phyloP scores from a whole-genome alignment of 1,284 basidiomycete genomes.

The Thecaphora frezii region DNA sequence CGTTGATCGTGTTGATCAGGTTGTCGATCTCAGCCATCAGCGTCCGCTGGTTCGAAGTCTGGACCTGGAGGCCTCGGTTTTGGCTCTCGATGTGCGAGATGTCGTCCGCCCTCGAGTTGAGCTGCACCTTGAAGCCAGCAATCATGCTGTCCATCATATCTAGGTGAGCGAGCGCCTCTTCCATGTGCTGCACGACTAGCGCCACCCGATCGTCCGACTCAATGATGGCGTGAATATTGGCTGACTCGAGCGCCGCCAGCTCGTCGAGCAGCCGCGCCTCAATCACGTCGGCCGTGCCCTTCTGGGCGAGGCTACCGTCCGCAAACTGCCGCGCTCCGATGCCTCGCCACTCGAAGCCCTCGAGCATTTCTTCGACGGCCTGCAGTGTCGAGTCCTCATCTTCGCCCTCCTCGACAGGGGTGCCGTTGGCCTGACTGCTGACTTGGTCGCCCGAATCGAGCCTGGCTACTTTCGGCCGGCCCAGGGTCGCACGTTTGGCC shows the following conservation, averaged over 20 bases:
- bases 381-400: conserved; percentile 52
- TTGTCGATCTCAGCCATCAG: conserved; percentile 52
- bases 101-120: conserved; percentile 66
- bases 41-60: conserved; percentile 89
- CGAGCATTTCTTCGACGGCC: conserved; percentile 89
- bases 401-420: conserved; percentile 26
- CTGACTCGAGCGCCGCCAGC: conserved; percentile 61
- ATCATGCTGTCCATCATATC: conserved; percentile 69
- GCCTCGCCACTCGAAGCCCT: conserved; percentile 85
- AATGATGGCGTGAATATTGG: conserved; percentile 94
- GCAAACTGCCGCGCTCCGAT: conserved; percentile 7
- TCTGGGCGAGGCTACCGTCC: conserved; percentile 10
- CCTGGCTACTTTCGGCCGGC: conserved; percentile 21
- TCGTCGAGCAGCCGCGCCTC: conserved; percentile 55
- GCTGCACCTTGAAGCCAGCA: conserved; percentile 49
- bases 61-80: conserved; percentile 93
- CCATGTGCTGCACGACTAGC: conserved; percentile 83
- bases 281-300: conserved; percentile 56
- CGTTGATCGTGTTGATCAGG: conserved; percentile 84
- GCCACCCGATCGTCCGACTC: conserved; percentile 83
- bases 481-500: conserved; percentile 26
- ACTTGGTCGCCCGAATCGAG: conserved; percentile 6
- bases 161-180: conserved; percentile 80
- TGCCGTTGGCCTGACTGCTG: background rate
- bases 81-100: conserved; percentile 94